Conservation (phyloP, 2,329 filamentous ascomycete species). For the Sordariomycetes sp. region DNA sequence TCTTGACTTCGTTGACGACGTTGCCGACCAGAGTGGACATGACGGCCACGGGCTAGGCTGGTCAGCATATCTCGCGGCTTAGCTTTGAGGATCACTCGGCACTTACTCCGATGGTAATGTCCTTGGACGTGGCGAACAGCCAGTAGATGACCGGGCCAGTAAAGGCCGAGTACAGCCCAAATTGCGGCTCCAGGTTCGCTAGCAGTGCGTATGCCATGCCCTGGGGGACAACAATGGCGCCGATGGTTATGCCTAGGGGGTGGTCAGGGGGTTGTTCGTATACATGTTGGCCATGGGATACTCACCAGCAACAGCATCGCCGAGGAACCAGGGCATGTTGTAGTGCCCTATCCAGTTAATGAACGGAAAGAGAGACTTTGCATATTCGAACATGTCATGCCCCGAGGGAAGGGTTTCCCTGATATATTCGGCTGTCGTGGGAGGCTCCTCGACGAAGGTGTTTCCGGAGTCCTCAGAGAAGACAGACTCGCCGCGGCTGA, state of each 20-base stretch:
- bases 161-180: conserved; percentile 64
- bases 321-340: conserved; percentile 79
- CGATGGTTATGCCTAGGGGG: conserved; percentile 28
- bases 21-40: conserved; percentile 86
- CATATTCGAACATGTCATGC: conserved; percentile 46
- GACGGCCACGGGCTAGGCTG: conserved; percentile 71
- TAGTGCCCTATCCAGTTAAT: conserved; percentile 80
- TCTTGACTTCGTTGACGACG: conserved; percentile 56
- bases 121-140: conserved; percentile 97
- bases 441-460: conserved; percentile 74
- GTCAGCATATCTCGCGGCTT: conserved; percentile 2
- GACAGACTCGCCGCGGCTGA: conserved; percentile 69
- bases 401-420: conserved; percentile 48
- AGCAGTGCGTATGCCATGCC: conserved; percentile 42
- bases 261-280: background rate
- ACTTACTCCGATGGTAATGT: conserved; percentile 89
- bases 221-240: conserved; percentile 43
- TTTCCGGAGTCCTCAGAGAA: conserved; percentile 64
- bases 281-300: background rate
- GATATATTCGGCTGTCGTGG: conserved; percentile 65
- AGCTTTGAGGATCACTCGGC: background rate
- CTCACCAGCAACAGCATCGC: conserved; percentile 70
- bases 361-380: conserved; percentile 74
- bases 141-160: conserved; percentile 93
- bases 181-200: conserved; percentile 35